These are phyloP conservation scores for Leishmania gerbilli DNA, from an alignment of 208 protist species.

Conservation along the genomic window DNA sequence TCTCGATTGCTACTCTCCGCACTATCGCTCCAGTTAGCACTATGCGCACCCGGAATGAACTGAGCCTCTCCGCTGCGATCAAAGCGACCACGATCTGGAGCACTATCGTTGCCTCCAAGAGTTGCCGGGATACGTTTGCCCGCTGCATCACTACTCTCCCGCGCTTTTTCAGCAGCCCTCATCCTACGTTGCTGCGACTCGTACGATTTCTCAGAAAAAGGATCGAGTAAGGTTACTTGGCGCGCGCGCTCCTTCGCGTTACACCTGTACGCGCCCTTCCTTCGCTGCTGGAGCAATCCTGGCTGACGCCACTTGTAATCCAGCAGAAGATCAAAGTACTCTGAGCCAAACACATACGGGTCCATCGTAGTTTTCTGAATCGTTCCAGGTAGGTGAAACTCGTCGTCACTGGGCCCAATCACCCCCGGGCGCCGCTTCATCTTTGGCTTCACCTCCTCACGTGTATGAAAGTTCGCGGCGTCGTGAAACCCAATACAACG, in stretches of 20 bases:
- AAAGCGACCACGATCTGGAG: conserved; percentile 15
- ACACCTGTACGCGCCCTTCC: conserved; percentile 45
- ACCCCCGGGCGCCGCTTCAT: conserved; percentile 35
- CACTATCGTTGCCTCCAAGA: neutral
- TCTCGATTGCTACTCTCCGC: conserved; percentile 7
- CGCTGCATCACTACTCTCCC: conserved; percentile 32
- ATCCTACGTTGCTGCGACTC: conserved; percentile 48
- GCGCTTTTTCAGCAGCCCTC: conserved; percentile 42
- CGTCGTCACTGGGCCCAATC: conserved; percentile 42
- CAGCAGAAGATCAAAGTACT: conserved; percentile 86
- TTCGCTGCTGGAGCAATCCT: conserved; percentile 31
- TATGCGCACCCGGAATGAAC: conserved; percentile 42
- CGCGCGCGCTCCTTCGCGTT: conserved; percentile 66
- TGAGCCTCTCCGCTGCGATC: conserved; percentile 75
- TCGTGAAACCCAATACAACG: conserved; percentile 82
- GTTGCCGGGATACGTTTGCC: conserved; percentile 6
- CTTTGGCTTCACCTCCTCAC: conserved; percentile 66
- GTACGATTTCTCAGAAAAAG: conserved; percentile 73
- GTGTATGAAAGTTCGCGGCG: conserved; percentile 74
- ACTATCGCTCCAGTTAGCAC: conserved; percentile 14
- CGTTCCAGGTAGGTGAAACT: conserved; percentile 55
- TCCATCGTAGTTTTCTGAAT: conserved; percentile 78
- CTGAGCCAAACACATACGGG: conserved; percentile 85
- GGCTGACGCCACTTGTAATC: conserved; percentile 81
- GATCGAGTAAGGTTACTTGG: conserved; percentile 72